These are phyloP conservation scores for Mycena floridula DNA, from an alignment of 768 basidiomycete species.

Conservation along the genomic window DNA sequence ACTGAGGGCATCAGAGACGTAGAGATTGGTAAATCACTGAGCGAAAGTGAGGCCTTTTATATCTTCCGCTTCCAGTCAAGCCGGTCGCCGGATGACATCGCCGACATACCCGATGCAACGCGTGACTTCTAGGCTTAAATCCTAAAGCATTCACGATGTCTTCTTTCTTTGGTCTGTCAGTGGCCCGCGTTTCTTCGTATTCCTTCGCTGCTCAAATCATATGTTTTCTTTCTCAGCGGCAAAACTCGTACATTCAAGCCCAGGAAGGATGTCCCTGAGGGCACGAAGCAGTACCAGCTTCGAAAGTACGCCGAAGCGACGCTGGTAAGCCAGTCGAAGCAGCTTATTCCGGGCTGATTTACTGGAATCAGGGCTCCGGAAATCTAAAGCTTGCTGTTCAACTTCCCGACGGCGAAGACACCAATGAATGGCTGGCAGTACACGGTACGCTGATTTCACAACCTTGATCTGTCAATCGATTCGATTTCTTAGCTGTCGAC, in stretches of 20 bases:
- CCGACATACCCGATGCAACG: background rate
- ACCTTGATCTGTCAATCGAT: constrained; percentile 1
- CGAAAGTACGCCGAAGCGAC: constrained; percentile 98
- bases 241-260: constrained; percentile 97
- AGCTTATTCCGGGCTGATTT: background rate
- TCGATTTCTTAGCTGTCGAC: constrained; percentile 70
- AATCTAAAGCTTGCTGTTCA: constrained; percentile 90
- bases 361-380: constrained; percentile 92
- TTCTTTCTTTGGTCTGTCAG: constrained; percentile 85
- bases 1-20: constrained; percentile 33
- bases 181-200: constrained; percentile 6
- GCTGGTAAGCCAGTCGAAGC: constrained; percentile 43
- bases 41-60: too few species aligned
- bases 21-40: background rate
- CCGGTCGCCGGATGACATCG: too few species aligned
- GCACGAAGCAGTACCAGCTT: constrained; percentile 96
- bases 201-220: background rate
- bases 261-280: constrained; percentile 89
- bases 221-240: constrained; percentile 40
- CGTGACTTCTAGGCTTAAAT: constrained; percentile 4
- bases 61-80: too few species aligned
- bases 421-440: constrained; percentile 99
- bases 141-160: too few species aligned
- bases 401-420: constrained; percentile 94
- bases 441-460: constrained; percentile 58